A percentile compares a stretch with the other conserved stretches of the same genome.
Evolutionary conservation across 2,329 filamentous ascomycete genomes (phyloP).

Genomic region (Thielaviopsis punctulata): DNA sequence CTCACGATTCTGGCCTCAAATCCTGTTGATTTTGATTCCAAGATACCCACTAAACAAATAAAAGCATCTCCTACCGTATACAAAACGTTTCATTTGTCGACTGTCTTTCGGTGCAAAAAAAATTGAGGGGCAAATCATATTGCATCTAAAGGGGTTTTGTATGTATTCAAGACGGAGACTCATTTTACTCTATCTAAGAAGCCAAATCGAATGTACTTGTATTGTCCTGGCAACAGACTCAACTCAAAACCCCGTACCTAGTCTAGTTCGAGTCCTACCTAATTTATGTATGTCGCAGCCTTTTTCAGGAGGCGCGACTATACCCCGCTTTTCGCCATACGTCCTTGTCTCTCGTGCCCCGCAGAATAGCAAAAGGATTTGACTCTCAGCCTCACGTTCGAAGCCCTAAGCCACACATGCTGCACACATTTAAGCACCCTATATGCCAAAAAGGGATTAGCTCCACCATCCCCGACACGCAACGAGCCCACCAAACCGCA

Average conservation of each 20-base stretch:
- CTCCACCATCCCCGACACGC: neutral
- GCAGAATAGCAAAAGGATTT: neutral
- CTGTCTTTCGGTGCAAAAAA: too few species aligned
- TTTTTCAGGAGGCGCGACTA: neutral
- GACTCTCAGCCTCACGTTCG: neutral
- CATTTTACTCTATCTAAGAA: too few species aligned
- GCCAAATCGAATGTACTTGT: too few species aligned
- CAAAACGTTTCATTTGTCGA: too few species aligned
- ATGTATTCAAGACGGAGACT: too few species aligned
- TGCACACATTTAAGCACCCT: constrained; percentile 2
- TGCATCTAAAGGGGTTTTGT: too few species aligned
- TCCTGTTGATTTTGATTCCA: neutral
- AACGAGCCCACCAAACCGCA: constrained; percentile 6
- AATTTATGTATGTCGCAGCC: neutral
- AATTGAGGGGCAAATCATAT: too few species aligned
- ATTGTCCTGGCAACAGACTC: too few species aligned
- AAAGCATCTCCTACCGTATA: too few species aligned
- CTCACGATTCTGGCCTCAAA: neutral
- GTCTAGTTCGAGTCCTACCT: neutral
- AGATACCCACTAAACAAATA: too few species aligned
- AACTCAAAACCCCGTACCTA: too few species aligned
- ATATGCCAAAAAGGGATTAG: neutral
- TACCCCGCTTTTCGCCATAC: neutral
- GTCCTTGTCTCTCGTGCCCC: neutral
- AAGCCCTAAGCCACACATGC: constrained; percentile 11